Conservation (phyloP, 192 early-diverging fungal species). For the Podila minutissima region DNA sequence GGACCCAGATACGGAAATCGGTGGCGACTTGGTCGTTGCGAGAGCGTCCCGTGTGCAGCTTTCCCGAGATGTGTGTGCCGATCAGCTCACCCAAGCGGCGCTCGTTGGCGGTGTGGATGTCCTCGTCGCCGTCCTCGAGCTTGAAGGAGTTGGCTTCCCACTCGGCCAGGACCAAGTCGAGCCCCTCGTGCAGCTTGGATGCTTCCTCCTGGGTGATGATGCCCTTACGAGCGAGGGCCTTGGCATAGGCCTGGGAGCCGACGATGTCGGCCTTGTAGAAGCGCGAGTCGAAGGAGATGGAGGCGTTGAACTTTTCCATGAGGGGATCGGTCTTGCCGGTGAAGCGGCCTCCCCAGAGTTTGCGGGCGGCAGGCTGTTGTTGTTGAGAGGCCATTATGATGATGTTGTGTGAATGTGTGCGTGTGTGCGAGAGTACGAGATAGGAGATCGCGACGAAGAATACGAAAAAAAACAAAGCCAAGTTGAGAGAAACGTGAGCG, state of each 20-base stretch:
- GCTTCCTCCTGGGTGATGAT: slow-evolving; percentile 85
- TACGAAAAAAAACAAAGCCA: too few species aligned
- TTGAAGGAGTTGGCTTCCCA: slow-evolving; percentile 83
- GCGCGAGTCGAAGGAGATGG: slow-evolving; percentile 92
- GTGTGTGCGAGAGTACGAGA: background rate
- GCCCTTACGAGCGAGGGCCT: slow-evolving; percentile 74
- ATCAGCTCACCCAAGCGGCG: slow-evolving; percentile 92
- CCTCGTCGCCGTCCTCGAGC: slow-evolving; percentile 86
- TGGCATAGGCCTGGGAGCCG: slow-evolving; percentile 91
- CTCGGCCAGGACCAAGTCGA: slow-evolving; percentile 80
- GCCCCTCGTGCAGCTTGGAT: slow-evolving; percentile 75
- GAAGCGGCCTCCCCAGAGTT: slow-evolving; percentile 90
- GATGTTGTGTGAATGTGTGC: background rate
- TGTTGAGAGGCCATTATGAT: background rate
- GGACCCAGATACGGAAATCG: slow-evolving; percentile 95
- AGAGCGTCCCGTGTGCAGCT: slow-evolving; percentile 96
- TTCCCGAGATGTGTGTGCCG: slow-evolving; percentile 87
- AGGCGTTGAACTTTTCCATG: slow-evolving; percentile 97
- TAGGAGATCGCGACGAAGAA: too few species aligned
- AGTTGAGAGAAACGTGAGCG: too few species aligned
- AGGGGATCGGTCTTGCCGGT: slow-evolving; percentile 92
- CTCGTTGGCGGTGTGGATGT: slow-evolving; percentile 99
- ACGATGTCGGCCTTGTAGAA: slow-evolving; percentile 91
- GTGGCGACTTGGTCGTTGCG: slow-evolving; percentile 99
- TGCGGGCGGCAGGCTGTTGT: slow-evolving; percentile 28